Evolutionary conservation across 164 flowering plant species (phyloP).

Genomic region (Vitis amurensis): DNA sequence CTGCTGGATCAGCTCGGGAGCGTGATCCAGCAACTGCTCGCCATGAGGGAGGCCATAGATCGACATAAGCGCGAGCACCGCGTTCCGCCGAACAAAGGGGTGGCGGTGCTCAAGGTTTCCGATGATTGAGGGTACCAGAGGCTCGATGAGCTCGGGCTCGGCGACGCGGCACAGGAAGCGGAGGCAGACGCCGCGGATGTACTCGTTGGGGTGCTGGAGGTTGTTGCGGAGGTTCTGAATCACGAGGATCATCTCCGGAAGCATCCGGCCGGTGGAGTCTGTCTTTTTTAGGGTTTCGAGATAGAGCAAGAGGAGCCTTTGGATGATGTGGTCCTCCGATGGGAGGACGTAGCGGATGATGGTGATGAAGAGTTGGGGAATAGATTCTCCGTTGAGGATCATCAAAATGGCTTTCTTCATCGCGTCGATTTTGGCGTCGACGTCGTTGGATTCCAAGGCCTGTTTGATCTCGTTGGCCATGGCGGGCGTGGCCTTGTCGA

Average conservation of each 20-base stretch:
- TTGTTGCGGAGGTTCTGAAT: conserved; percentile 90
- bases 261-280: conserved; percentile 60
- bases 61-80: conserved; percentile 84
- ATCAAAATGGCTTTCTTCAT: conserved; percentile 76
- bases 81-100: conserved; percentile 73
- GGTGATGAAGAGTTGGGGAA: conserved; percentile 75
- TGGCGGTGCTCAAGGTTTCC: conserved; percentile 82
- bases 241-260: conserved; percentile 93
- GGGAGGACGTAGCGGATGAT: conserved; percentile 71
- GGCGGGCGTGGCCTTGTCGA: conserved; percentile 75
- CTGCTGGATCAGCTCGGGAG: conserved; percentile 84
- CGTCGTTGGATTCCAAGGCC: conserved; percentile 65
- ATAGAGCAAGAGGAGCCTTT: conserved; percentile 76
- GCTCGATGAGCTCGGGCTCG: conserved; percentile 84
- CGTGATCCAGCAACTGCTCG: conserved; percentile 75
- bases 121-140: conserved; percentile 77
- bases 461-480: conserved; percentile 78
- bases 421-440: conserved; percentile 54
- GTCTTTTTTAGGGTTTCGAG: conserved; percentile 89
- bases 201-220: conserved; percentile 89
- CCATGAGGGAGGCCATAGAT: conserved; percentile 86
- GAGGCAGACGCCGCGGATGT: conserved; percentile 84
- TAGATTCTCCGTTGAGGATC: conserved; percentile 70
- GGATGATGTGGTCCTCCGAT: conserved; percentile 87
- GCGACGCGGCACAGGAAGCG: conserved; percentile 80